These are phyloP conservation scores for Rosa rugosa DNA, from an alignment of 306 rosid genomes.

Conservation along the genomic window DNA sequence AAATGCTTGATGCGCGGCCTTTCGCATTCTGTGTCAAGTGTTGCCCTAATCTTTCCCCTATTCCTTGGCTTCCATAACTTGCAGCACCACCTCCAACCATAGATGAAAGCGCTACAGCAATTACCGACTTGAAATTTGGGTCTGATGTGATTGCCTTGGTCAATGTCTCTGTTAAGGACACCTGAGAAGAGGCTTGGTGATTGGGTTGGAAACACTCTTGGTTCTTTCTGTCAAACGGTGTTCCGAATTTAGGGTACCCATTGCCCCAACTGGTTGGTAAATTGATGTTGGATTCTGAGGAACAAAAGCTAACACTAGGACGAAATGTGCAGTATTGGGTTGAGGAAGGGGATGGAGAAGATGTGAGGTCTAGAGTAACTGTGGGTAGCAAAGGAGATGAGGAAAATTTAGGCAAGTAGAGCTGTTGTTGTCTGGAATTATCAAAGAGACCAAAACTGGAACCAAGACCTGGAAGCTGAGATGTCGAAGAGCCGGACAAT, in stretches of 20 bases:
- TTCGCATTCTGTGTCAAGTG: constrained; percentile 36
- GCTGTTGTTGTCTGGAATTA: constrained; percentile 30
- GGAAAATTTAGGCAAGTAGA: constrained; percentile 35
- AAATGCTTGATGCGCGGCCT: constrained; percentile 26
- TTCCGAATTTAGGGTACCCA: constrained; percentile 13
- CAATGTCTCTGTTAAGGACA: constrained; percentile 49
- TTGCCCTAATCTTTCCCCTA: constrained; percentile 27
- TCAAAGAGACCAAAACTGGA: constrained; percentile 36
- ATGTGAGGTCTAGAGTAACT: constrained; percentile 57
- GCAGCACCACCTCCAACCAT: constrained; percentile 46
- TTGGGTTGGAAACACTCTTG: constrained; percentile 35
- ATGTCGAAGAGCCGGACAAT: constrained; percentile 58
- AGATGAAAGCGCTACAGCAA: constrained; percentile 62
- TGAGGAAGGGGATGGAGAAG: constrained; percentile 27
- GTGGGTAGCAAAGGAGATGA: constrained; percentile 45
- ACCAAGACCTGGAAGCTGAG: constrained; percentile 33
- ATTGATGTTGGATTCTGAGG: constrained; percentile 18
- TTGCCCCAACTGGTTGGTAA: constrained; percentile 28
- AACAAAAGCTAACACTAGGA: constrained; percentile 26
- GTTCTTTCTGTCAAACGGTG: constrained; percentile 23
- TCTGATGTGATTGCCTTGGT: constrained; percentile 57
- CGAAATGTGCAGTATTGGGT: constrained; percentile 19
- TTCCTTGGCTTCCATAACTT: constrained; percentile 26
- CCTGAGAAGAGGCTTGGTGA: constrained; percentile 34
- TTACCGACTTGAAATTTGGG: constrained; percentile 47